phyloP scores from a whole-genome alignment of 768 basidiomycete species.

The Dacryopinax spathularia region DNA sequence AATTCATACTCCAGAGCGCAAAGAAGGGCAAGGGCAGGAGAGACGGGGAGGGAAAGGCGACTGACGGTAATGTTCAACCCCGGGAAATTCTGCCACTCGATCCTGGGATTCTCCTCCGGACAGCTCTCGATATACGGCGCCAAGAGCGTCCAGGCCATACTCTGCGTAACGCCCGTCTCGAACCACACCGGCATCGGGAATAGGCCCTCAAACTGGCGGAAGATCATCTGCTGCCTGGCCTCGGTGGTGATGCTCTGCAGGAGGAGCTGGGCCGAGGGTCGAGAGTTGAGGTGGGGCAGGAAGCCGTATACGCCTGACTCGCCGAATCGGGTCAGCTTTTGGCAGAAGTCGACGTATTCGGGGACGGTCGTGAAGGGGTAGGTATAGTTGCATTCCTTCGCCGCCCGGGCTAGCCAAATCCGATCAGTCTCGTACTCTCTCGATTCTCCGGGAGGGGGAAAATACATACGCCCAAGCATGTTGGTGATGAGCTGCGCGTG shows the following conservation, averaged over 20 bases:
- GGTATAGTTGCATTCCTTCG: conserved; percentile 43
- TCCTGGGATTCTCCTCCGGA: conserved; percentile 37
- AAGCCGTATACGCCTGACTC: conserved; percentile 52
- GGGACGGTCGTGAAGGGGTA: conserved; percentile 43
- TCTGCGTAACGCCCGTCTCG: conserved; percentile 43
- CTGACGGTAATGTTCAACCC: conserved; percentile 34
- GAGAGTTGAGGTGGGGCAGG: conserved; percentile 47
- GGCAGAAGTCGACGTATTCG: conserved; percentile 47
- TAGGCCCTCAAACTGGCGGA: conserved; percentile 47
- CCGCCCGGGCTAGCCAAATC: conserved; percentile 23
- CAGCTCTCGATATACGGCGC: conserved; percentile 40
- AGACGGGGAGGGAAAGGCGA: conserved; percentile 5
- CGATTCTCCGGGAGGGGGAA: conserved; percentile 5
- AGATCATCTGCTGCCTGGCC: conserved; percentile 50
- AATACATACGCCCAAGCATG: conserved; percentile 30
- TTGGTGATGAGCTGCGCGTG: conserved; percentile 43
- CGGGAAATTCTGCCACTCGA: conserved; percentile 45
- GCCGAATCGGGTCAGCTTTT: conserved; percentile 40
- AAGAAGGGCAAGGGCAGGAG: conserved; percentile 7
- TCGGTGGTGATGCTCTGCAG: conserved; percentile 47
- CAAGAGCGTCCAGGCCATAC: conserved; percentile 49
- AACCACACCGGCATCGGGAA: conserved; percentile 48
- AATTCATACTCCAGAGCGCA: conserved; percentile 19
- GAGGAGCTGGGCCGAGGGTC: conserved; percentile 38
- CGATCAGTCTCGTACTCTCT: conserved; percentile 11